phyloP scores from a whole-genome alignment of 2,329 filamentous ascomycete genomes.

The Lachnellula willkommii region DNA sequence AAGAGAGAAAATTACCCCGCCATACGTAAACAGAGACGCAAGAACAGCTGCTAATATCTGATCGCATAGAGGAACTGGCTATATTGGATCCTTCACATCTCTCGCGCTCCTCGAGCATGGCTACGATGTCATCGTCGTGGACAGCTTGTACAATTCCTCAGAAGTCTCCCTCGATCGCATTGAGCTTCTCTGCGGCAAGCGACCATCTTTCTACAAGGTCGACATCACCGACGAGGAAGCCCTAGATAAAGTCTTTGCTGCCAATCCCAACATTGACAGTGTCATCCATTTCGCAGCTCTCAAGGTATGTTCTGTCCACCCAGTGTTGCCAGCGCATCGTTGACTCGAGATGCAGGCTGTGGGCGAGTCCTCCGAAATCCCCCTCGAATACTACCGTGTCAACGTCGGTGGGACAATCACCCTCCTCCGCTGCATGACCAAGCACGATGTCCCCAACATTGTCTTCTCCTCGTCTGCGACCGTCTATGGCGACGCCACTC shows the following conservation, averaged over 20 bases:
- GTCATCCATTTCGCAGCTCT: constrained; percentile 98
- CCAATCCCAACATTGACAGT: constrained; percentile 90
- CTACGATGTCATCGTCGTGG: constrained; percentile 94
- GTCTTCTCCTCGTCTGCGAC: constrained; percentile 98
- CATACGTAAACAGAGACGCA: constrained; percentile 5
- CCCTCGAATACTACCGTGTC: constrained; percentile 95
- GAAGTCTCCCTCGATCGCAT: constrained; percentile 89
- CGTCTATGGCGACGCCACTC: constrained; percentile 95
- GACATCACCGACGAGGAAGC: constrained; percentile 83
- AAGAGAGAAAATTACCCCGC: constrained; percentile 8
- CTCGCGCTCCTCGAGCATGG: constrained; percentile 87
- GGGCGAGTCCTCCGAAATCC: constrained; percentile 88
- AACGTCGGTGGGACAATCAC: constrained; percentile 91
- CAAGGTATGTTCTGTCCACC: constrained; percentile 57
- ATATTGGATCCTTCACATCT: constrained; percentile 96
- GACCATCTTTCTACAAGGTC: constrained; percentile 75
- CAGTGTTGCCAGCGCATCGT: constrained; percentile 1
- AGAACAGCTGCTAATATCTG: constrained; percentile 23
- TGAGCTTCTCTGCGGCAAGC: constrained; percentile 85
- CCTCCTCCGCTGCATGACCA: constrained; percentile 80
- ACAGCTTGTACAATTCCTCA: constrained; percentile 97
- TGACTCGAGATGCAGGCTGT: constrained; percentile 60
- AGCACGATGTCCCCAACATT: constrained; percentile 89
- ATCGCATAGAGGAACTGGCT: constrained; percentile 78
- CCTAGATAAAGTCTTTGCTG: constrained; percentile 80